Evolutionary conservation across 2,329 filamentous ascomycete genomes (phyloP), one percentile per base, ranked within the genome.

Genomic region (Neonectria neomacrospora): DNA sequence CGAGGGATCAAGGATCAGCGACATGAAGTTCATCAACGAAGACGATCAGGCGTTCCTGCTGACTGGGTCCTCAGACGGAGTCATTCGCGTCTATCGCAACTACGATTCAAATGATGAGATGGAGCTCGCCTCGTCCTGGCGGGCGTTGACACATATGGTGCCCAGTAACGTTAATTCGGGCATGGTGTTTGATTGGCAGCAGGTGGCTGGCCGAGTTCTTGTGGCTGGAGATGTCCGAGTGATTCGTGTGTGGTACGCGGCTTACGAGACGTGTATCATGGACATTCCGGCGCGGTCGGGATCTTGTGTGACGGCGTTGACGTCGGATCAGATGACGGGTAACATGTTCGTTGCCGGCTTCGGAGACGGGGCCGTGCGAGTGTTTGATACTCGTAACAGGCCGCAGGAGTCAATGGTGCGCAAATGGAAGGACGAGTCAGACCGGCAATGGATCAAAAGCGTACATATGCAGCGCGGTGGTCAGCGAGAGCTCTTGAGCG

Each of bases 141-240:
- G 96, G 50, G 96, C 96, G 5, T 81, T 99, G 63, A 97, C 93
- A 12, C 93, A 99, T 79, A 91, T 98, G 76, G 91, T 98, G 6
- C 93, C 94, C 4, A 97, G 93, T 77, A 97, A 95, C 73, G 91
- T 94, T 74, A 97, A 97, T 77, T 94, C 94, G 1, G 96, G 96
- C 22, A 91, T 99, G 80, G 95, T 98, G 26, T 96, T 98, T 76
- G 95, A 99, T 77, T 99, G 96, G 96, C 95, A 98, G 77, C 96
- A 99, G 80, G 94, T 96, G n/a, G 93, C 93, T 70, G 96, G 96
- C 8, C 92, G 93, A 64, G 90, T 97, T 8, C 85, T 99, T n/a
- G 96, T 98, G 32, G 96, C 96, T 11, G 96, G 96, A 47, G 96
- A 99, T 76, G 93, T 97, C 57, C 92, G 96, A 61, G 92, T 97